Base-by-base conservation (phyloP, 352 stramenopile species). In the Bremia lactucae region DNA sequence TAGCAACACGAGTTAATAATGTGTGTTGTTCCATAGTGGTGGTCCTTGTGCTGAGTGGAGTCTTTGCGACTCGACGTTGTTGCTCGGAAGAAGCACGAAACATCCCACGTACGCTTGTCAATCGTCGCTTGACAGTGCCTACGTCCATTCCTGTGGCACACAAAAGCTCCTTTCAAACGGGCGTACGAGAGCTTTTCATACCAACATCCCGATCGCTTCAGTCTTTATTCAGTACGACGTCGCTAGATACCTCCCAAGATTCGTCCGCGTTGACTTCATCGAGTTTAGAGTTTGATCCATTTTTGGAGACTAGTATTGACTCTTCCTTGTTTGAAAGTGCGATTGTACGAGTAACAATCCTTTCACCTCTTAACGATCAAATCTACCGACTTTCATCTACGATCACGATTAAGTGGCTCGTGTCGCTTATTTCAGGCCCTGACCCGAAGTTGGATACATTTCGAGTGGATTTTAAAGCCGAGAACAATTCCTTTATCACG, bases 1-100 rank as follows among this genome's bases (percentile, higher is more conserved):
- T 57, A 19, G 46, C 18, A 31, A 20, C 20, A 23, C 9, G 36
- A 37, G 25, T 8, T 22, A 6, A 23, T 45, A 34, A 10, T 46
- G 24, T 52, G 35, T 20, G 16, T 31, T n/a, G 28, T 34, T 31
- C 3, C 52, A n/a, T 42, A 75, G 67, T 77, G 45, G 49, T 62
- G 36, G 38, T 53, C 6, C 36, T 81, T 13, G 16, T 77, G 13
- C 31, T 69, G 10, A 67, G 59, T 21, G 68, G 65, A 2, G 22
- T 73, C 11, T 81, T 67, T 31, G 56, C 68, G 11, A 72, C 53
- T 24, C 52, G 58, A 36, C 42, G 71, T 21, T 83, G 62, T 43
- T 79, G 68, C 46, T 42, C 49, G 2, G 54, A 59, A 24, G n/a
- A n/a, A n/a, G 53, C 57, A 6, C 7, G 36, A 39, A 23, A 63